These are phyloP conservation scores for Raffaelea albimanens DNA, from an alignment of 2,329 filamentous ascomycete genomes.

Conservation along the genomic window DNA sequence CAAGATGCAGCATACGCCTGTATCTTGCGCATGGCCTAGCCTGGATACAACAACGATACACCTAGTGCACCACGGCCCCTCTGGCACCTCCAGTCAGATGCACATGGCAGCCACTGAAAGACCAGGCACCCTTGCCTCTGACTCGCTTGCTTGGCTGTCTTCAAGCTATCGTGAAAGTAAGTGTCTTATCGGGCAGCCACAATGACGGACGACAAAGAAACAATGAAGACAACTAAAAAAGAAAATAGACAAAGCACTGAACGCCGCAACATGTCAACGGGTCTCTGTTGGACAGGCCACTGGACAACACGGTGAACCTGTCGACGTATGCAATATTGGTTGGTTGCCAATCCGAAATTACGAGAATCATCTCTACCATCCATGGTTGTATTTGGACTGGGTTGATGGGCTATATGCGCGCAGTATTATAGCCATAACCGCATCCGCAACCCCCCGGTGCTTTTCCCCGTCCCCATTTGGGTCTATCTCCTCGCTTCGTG, in stretches of 20 bases:
- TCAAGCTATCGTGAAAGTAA: too few species aligned
- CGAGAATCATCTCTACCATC: slow-evolving; percentile 16
- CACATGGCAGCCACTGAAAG: too few species aligned
- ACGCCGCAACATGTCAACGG: background rate
- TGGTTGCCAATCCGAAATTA: slow-evolving; percentile 26
- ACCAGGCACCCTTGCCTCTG: too few species aligned
- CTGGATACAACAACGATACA: too few species aligned
- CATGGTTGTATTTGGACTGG: slow-evolving; percentile 21
- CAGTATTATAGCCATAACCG: slow-evolving; percentile 22
- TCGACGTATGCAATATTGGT: slow-evolving; percentile 14
- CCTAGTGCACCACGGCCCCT: too few species aligned
- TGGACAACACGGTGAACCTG: background rate
- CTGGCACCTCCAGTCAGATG: too few species aligned
- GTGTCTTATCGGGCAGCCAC: too few species aligned
- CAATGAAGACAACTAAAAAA: too few species aligned
- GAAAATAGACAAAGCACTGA: background rate
- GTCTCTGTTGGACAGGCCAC: background rate
- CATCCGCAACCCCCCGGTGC: background rate
- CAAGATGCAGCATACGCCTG: too few species aligned
- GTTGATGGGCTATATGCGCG: slow-evolving; percentile 26
- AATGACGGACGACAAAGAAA: too few species aligned
- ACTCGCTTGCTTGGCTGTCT: too few species aligned
- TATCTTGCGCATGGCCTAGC: too few species aligned
- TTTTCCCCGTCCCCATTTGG: background rate
- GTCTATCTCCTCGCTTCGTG: background rate